Base-by-base conservation (phyloP, 1,284 basidiomycete genomes). In the Dichomitus squalens region DNA sequence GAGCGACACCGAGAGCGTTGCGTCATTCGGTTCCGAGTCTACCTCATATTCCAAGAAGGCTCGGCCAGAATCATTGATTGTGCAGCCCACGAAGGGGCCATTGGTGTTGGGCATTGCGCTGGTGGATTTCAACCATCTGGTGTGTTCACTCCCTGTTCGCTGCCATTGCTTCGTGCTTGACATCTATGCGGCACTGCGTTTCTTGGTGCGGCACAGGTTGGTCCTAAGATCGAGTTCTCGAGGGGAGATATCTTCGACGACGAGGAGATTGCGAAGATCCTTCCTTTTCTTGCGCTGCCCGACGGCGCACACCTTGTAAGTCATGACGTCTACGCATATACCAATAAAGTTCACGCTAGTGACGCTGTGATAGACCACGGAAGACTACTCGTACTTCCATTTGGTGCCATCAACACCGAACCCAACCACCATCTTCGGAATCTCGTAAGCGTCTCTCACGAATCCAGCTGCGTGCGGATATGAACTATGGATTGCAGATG, bases 331-430 rank as follows among this genome's bases (percentile, higher is more conserved):
- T 52, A 29, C 40, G 41, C 29, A 20, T 48, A 14, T 27, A 2
- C 16, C n/a, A 29, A 27, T 29, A 23, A 27, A 11, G 21, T 20
- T 21, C 34, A 23, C 2, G 23, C 43, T 43, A 33, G 46, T 29
- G 18, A 31, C 4, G 35, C 34, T 21, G 29, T 55, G 53, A 21
- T 70, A 94, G 92, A 93, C 90, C 61, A 79, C 89, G 29, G 96
- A 99, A 76, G 96, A 99, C 71, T 99, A 98, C 71, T 95, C 91
- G 3, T 98, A 98, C 75, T 99, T 99, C 71, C 94, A 96, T 70
- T 75, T 95, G 23, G 86, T 90, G 7, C 85, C 88, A 21, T 75
- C 84, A 49, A 82, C 87, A 43, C 79, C 87, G 25, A 85, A 82
- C 66, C 80, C 92, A 29, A 85, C 84, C 11, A 98, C 95, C 1